A percentile compares a stretch with the other conserved stretches of the same genome.
These are phyloP conservation scores for Diplogelasinospora grovesii DNA, from an alignment of 495 filamentous ascomycete genomes.

Conservation along the genomic window DNA sequence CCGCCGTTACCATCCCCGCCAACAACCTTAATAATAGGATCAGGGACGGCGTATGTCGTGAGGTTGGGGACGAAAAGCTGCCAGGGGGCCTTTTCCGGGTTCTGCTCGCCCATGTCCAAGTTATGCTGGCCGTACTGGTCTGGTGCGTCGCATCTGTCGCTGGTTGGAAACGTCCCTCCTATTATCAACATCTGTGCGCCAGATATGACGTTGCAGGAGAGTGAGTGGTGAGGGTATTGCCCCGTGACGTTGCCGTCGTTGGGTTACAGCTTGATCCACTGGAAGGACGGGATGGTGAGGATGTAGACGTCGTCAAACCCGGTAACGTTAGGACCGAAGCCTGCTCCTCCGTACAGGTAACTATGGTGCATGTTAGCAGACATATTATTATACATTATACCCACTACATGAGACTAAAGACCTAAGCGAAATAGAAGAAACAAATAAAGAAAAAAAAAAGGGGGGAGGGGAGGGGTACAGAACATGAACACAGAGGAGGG, in stretches of 20 bases:
- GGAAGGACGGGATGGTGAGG: slow-evolving; percentile 17
- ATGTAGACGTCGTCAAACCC: slow-evolving; percentile 21
- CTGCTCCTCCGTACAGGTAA: slow-evolving; percentile 19
- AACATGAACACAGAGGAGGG: no score
- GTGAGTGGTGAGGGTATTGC: slow-evolving; percentile 8
- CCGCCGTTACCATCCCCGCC: slow-evolving; percentile 11
- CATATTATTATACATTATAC: not conserved
- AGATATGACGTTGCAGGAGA: slow-evolving; percentile 17
- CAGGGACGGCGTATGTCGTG: slow-evolving; percentile 14
- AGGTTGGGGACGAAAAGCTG: slow-evolving; percentile 10
- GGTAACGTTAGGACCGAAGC: slow-evolving; percentile 7
- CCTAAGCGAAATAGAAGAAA: no score
- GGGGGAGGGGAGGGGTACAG: no score
- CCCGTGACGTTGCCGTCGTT: slow-evolving; percentile 9
- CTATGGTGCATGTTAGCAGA: slow-evolving; percentile 1
- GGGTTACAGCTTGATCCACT: slow-evolving; percentile 16
- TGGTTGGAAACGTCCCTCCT: slow-evolving; percentile 10
- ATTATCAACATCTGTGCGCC: slow-evolving; percentile 17
- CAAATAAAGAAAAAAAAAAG: no score
- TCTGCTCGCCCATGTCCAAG: slow-evolving; percentile 14
- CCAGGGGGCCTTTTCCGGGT: slow-evolving; percentile 11
- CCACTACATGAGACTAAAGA: not conserved
- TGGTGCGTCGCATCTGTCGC: slow-evolving; percentile 12
- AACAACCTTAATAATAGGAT: slow-evolving; percentile 7
- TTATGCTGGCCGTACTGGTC: slow-evolving; percentile 10